Evolutionary conservation across 2,329 filamentous ascomycete genomes (phyloP).

Genomic region (Madurella mycetomatis): DNA sequence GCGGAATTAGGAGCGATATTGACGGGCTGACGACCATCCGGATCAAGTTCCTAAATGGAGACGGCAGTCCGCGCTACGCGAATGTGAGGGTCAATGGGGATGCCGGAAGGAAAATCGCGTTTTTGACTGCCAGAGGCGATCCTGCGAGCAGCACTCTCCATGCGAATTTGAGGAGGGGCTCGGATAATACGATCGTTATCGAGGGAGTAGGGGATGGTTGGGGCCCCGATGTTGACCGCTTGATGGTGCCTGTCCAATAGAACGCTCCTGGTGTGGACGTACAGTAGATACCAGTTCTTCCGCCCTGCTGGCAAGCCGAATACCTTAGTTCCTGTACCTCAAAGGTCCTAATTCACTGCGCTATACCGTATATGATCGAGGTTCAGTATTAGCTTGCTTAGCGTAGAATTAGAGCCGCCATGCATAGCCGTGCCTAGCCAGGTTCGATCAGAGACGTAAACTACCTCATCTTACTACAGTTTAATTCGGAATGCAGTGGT

Average conservation of each 20-base stretch:
- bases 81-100: conserved; percentile 54
- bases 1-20: conserved; percentile 39
- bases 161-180: conserved; percentile 43
- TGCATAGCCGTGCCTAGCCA: no score
- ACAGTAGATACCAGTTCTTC: neutral
- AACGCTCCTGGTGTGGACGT: conserved; percentile 13
- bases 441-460: no score
- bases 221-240: conserved; percentile 50
- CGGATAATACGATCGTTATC: conserved; percentile 45
- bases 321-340: no score
- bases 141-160: conserved; percentile 44
- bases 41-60: conserved; percentile 54
- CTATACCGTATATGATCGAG: no score
- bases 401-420: no score
- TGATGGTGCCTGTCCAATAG: conserved; percentile 47
- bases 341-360: no score
- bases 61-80: conserved; percentile 48
- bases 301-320: no score
- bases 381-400: no score
- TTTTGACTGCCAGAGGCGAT: conserved; percentile 46
- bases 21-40: conserved; percentile 47
- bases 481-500: no score
- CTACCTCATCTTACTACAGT: no score
- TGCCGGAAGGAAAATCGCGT: conserved; percentile 45
- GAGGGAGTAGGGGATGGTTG: conserved; percentile 37